Base-by-base conservation (phyloP, 2,329 filamentous ascomycete species). In the Nothophaeocryptopus gaeumannii region DNA sequence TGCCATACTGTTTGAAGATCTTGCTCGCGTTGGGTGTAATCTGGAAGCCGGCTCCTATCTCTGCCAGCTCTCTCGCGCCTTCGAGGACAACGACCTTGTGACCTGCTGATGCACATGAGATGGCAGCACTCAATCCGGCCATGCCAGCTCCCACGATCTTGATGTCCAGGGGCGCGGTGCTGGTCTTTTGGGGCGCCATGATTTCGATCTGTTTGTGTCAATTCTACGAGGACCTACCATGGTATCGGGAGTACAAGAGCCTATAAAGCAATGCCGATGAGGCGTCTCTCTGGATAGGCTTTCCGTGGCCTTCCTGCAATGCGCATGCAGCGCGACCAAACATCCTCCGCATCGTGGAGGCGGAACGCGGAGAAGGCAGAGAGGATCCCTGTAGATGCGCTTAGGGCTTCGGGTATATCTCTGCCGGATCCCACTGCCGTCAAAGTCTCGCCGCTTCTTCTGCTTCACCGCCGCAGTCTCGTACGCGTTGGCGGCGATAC, bases 31-130 rank as follows among this genome's bases (percentile, higher is more conserved):
- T 68, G 9, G 78, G 76, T 0, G 75, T 78, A 3, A 79, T 67
- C 53, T 80, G 78, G n/a, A 80, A 68, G 1, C 78, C 77, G 11
- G 76, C 77, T 7, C 78, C 78, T 16, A 79, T 70, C 70, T 75
- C 72, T 37, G 70, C 69, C 5, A 74, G 60, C 51, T 72, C 63
- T 45, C 57, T 52, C 0, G 73, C 70, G 5, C 51, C 58, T 46
- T 70, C 67, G n/a, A 68, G 55, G 1, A 70, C 55, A 2, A 60
- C 51, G 8, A 68, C 66, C 13, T 61, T 40, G 46, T 69, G 66
- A 4, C 66, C 66, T 15, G 61, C 61, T 8, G 65, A 52, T 3
- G 62, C 58, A 50, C 63, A 63, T 5, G 67, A 62, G 29, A 68
- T 58, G 3, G 67, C 67, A 14, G 63, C 61, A 29, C 58, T 58